Base-by-base conservation (phyloP, 2,329 filamentous ascomycete genomes). In the Myriosclerotinia scirpicola region DNA sequence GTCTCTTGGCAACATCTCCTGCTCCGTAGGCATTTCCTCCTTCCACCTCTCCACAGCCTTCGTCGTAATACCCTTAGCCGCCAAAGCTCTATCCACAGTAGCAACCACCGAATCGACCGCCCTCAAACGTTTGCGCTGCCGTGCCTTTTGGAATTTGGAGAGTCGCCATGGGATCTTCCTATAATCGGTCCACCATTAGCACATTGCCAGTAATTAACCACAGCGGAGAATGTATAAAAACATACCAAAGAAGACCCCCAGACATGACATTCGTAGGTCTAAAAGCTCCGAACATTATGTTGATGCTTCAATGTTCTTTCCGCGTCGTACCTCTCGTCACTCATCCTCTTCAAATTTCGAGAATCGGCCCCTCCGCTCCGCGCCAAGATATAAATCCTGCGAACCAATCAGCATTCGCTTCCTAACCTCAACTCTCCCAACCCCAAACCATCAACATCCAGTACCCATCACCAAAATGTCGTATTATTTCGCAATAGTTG, bases 161-260 rank as follows among this genome's bases (percentile, higher is more conserved):
- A 99, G 87, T 69, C 95, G 90, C 93, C 93, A 99, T 73, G 95
- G 95, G 75, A 90, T 93, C 87, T 99, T 99, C 95, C 91, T 83
- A 62, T 52, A 40, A 67, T 42, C 54, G 66, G 70, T 65, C 67
- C 65, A 67, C 46, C 67, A 67, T 73, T 67, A 70, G 68, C 64
- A 59, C 11, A 53, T 63, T 20, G 42, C 55, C 53, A 52, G 9
- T 26, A 65, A 66, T 11, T 12, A 8, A 40, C 8, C 50, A 44
- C 36, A 52, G 7, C 40, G 46, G 14, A 40, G 17, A 64, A 48
- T 2, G 38, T 22, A 66, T 15, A 30, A 48, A 14, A 12, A 71
- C 79, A 56, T 84, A 92, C 90, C 93, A 97, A 73, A 97, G 83
- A 65, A 97, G 88, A 79, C 93, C 93, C 70, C 91, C 86, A 66